These are phyloP conservation scores for Ambrosia artemisiifolia DNA, from an alignment of 129 eudicot species.

Conservation along the genomic window DNA sequence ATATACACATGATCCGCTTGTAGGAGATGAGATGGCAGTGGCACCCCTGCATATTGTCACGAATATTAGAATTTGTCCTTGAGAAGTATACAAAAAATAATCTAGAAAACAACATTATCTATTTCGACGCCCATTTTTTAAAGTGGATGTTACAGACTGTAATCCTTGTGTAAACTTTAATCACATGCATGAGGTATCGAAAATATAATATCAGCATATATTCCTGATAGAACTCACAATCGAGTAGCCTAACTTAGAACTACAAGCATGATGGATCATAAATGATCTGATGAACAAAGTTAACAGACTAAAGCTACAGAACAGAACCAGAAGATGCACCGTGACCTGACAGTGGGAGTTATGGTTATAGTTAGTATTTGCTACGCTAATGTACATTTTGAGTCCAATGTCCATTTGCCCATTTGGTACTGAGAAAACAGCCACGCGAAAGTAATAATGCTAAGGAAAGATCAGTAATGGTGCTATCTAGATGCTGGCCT, in stretches of 20 bases:
- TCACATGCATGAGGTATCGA: neutral
- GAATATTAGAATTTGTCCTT: neutral
- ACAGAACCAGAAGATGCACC: neutral
- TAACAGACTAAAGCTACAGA: neutral
- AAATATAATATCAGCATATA: neutral
- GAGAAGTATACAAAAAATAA: slow-evolving; percentile 5
- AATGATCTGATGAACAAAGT: neutral
- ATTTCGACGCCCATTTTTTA: neutral
- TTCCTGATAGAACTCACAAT: neutral
- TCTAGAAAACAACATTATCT: neutral
- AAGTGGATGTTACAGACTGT: neutral
- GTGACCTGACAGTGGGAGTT: neutral
- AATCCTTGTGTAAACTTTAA: slow-evolving; percentile 5
- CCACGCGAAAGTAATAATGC: neutral
- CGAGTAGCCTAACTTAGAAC: neutral
- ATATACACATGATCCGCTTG: slow-evolving; percentile 55
- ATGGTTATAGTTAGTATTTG: neutral
- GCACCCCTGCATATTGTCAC: slow-evolving; percentile 62
- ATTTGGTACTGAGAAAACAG: neutral
- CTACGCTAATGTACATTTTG: neutral
- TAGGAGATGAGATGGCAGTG: slow-evolving; percentile 64
- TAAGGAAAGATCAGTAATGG: neutral
- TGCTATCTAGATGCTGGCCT: neutral
- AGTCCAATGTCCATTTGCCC: neutral
- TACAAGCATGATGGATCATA: neutral